Percentiles rank a stretch among this genome's conserved stretches.
Conservation (phyloP, 2,329 filamentous ascomycete genomes). For the Penicillium janthinellum region DNA sequence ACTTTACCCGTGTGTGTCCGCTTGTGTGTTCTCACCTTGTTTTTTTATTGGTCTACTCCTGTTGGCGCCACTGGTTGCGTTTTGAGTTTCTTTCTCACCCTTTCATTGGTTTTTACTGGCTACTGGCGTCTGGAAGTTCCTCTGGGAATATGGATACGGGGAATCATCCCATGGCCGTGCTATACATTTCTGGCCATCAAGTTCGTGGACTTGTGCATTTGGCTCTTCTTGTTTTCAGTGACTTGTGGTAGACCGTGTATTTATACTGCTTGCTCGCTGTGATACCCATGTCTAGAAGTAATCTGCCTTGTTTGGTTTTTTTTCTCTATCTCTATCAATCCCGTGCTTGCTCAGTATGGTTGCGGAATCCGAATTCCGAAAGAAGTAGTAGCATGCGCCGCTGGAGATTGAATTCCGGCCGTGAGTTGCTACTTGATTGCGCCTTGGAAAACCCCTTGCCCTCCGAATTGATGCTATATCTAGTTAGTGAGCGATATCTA, state of each 20-base stretch:
- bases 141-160: not conserved
- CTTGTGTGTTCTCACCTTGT: conserved; percentile 5
- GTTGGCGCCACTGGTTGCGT: conserved; percentile 2
- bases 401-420: conserved; percentile 24
- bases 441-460: not conserved
- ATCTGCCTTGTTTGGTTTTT: conserved; percentile 2
- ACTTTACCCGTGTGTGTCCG: conserved; percentile 3
- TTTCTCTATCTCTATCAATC: not conserved
- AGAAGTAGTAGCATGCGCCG: not conserved
- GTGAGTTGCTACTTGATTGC: conserved; percentile 10
- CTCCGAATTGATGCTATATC: not conserved
- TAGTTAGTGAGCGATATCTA: not conserved
- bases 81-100: not conserved
- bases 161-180: not conserved
- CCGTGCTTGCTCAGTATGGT: no score
- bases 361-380: conserved; percentile 21
- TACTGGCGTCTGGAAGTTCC: conserved; percentile 9
- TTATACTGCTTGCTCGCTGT: conserved; percentile 30
- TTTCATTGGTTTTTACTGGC: not conserved
- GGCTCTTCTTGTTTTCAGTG: conserved; percentile 17
- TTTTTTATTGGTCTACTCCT: conserved; percentile 2
- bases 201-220: not conserved
- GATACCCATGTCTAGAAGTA: conserved; percentile 30
- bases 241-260: conserved; percentile 28
- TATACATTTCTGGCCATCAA: not conserved